These are phyloP conservation scores for Venturiaceae sp. DNA, from an alignment of 2,329 filamentous ascomycete genomes.

Conservation along the genomic window DNA sequence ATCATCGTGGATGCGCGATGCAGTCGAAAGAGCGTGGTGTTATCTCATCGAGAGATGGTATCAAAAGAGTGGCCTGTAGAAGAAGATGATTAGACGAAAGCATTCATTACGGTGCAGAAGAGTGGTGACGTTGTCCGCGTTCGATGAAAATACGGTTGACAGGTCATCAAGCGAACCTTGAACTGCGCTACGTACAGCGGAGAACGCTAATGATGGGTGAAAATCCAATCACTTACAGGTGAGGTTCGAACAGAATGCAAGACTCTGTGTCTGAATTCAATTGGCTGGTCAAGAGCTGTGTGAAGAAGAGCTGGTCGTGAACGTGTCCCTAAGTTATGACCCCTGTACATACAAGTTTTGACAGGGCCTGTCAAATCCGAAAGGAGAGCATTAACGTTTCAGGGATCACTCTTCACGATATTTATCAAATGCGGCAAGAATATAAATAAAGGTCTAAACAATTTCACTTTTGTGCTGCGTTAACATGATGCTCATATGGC, in stretches of 20 bases:
- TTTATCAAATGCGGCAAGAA: background rate
- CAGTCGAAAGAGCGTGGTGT: background rate
- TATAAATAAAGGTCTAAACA: background rate
- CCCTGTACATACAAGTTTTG: background rate
- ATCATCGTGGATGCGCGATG: slow-evolving; percentile 11
- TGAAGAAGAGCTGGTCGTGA: background rate
- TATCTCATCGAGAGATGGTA: background rate
- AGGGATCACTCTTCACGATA: background rate
- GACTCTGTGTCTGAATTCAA: background rate
- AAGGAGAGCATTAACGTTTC: background rate
- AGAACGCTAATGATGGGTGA: background rate
- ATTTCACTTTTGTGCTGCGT: background rate
- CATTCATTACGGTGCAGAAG: background rate
- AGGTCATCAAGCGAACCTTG: background rate
- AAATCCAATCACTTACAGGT: background rate
- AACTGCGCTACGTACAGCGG: background rate
- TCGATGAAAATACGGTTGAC: background rate
- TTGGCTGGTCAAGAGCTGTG: background rate
- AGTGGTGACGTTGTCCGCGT: background rate
- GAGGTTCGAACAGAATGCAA: background rate
- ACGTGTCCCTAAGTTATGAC: background rate
- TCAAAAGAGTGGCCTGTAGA: background rate
- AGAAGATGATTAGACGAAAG: background rate
- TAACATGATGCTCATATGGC: background rate
- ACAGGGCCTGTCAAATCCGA: background rate